Conservation (phyloP, 2,329 filamentous ascomycete species). For the Coniochaeta prunicola region DNA sequence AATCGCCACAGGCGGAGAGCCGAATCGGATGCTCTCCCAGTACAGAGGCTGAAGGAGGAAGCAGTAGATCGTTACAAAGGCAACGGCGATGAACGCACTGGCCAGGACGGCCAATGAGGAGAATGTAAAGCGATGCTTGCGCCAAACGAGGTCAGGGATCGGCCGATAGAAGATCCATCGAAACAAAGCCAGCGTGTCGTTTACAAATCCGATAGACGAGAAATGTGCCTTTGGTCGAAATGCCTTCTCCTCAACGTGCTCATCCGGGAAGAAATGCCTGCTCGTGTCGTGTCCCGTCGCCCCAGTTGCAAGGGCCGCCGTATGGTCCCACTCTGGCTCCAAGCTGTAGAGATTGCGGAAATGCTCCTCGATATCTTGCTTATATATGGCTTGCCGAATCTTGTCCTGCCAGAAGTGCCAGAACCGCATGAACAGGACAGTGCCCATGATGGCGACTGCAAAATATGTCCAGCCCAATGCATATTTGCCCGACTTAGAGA, state of each 20-base stretch:
- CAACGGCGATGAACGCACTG: slow-evolving; percentile 59
- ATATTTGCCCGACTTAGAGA: slow-evolving; percentile 77
- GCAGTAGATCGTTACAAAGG: slow-evolving; percentile 72
- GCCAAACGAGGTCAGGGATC: slow-evolving; percentile 64
- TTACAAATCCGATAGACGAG: slow-evolving; percentile 66
- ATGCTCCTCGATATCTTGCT: slow-evolving; percentile 67
- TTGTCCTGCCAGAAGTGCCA: slow-evolving; percentile 94
- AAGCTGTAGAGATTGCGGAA: slow-evolving; percentile 46
- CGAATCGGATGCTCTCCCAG: slow-evolving; percentile 78
- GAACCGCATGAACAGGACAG: slow-evolving; percentile 62
- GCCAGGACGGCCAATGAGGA: slow-evolving; percentile 69
- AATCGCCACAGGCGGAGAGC: slow-evolving; percentile 82
- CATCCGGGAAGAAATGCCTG: slow-evolving; percentile 70
- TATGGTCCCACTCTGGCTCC: slow-evolving; percentile 38
- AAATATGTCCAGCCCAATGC: slow-evolving; percentile 86
- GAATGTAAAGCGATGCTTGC: slow-evolving; percentile 65
- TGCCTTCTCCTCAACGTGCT: slow-evolving; percentile 46
- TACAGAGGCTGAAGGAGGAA: slow-evolving; percentile 86
- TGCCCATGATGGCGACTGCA: slow-evolving; percentile 60
- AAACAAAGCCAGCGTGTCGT: slow-evolving; percentile 74
- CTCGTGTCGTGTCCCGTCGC: slow-evolving; percentile 37
- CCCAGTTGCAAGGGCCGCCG: slow-evolving; percentile 37
- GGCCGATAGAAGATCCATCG: slow-evolving; percentile 87
- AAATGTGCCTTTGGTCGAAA: slow-evolving; percentile 64
- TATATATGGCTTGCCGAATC: slow-evolving; percentile 81